Conservation (phyloP, 495 filamentous ascomycete species). For the Pseudevernia furfuracea region DNA sequence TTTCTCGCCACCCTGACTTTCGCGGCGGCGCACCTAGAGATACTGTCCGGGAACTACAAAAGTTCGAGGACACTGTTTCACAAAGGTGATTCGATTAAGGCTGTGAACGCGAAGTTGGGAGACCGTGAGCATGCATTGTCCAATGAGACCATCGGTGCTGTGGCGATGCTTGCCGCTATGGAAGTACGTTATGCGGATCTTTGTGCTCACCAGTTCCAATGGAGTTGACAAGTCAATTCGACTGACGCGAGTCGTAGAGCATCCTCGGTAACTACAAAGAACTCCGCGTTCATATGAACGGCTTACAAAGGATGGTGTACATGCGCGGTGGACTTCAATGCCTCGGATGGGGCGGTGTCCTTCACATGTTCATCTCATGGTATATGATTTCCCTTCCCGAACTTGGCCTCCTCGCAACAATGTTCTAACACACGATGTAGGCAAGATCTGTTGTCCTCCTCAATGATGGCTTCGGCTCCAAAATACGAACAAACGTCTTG, state of each 20-base stretch:
- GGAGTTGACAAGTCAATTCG: background rate
- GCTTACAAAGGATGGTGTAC: slow-evolving; percentile 9
- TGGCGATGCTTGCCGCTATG: slow-evolving; percentile 16
- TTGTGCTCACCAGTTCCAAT: background rate
- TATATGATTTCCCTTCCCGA: background rate
- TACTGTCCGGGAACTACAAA: background rate
- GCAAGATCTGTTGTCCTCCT: slow-evolving; percentile 3
- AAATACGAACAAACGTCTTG: background rate
- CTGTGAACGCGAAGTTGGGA: slow-evolving; percentile 16
- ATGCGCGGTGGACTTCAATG: slow-evolving; percentile 8
- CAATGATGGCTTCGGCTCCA: slow-evolving; percentile 4
- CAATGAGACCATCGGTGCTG: slow-evolving; percentile 16
- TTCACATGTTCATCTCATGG: slow-evolving; percentile 17
- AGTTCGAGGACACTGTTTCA: slow-evolving; percentile 2
- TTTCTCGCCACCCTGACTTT: slow-evolving; percentile 12
- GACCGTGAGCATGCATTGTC: slow-evolving; percentile 1
- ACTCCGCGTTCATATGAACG: slow-evolving; percentile 10
- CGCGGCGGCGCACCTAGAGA: slow-evolving; percentile 17
- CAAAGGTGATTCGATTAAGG: slow-evolving; percentile 12
- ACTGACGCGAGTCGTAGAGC: background rate
- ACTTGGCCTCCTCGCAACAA: background rate
- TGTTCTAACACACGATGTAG: background rate
- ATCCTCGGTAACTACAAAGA: slow-evolving; percentile 10
- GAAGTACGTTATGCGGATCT: slow-evolving; percentile 6
- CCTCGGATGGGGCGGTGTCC: slow-evolving; percentile 6